Evolutionary conservation across 2,329 filamentous ascomycete species (phyloP).

Genomic region (Albifimbria verrucaria): DNA sequence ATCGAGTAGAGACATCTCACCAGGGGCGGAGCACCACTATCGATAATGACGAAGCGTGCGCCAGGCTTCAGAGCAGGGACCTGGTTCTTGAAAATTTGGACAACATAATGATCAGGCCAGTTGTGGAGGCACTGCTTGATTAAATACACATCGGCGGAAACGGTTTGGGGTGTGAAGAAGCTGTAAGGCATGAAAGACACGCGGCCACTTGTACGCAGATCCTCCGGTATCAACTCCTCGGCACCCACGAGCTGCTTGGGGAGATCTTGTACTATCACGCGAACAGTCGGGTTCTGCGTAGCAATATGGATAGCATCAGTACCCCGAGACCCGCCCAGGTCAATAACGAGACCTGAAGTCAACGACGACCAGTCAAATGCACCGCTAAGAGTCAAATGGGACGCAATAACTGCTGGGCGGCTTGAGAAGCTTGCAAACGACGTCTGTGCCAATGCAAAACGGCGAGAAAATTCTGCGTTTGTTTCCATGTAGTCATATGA

Average conservation of each 20-base stretch:
- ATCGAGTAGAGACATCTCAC: neutral
- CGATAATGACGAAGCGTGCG: neutral
- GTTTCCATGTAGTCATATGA: neutral
- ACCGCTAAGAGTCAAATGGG: neutral
- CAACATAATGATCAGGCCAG: neutral
- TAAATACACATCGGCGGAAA: neutral
- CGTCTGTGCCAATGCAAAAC: neutral
- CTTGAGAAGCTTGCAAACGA: neutral
- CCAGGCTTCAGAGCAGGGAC: neutral
- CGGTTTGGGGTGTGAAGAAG: neutral
- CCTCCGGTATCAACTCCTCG: neutral
- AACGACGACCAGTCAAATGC: neutral
- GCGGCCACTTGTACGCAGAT: neutral
- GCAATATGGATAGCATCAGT: neutral
- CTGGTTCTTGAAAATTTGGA: neutral
- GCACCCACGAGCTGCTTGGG: neutral
- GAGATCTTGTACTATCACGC: neutral
- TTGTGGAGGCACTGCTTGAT: neutral
- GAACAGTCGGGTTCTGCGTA: neutral
- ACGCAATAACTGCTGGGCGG: neutral
- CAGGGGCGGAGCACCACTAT: neutral
- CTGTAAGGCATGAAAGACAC: neutral
- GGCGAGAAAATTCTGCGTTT: neutral
- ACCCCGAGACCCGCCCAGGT: neutral
- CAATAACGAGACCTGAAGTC: neutral